A percentile compares a stretch with the other conserved stretches of the same genome.
Conservation (phyloP, 306 rosid species). For the Malus asiatica region DNA sequence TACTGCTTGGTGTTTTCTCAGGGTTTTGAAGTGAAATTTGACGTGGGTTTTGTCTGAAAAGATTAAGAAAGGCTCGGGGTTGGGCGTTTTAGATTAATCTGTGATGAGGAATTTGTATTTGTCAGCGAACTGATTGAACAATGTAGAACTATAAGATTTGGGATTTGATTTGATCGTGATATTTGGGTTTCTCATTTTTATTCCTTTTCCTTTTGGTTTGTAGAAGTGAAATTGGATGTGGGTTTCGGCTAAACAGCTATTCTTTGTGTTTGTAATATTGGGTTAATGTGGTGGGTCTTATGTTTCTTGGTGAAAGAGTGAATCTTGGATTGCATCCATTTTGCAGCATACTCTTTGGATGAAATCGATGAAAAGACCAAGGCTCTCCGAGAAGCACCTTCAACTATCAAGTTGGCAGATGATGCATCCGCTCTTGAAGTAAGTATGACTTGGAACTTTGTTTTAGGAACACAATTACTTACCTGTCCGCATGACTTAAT, state of each 20-base stretch:
- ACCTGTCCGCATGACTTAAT: neutral
- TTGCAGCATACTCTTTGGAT: conserved; percentile 54
- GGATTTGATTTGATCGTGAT: neutral
- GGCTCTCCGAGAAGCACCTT: conserved; percentile 44
- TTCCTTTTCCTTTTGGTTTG: neutral
- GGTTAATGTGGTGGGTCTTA: neutral
- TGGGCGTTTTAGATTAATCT: neutral
- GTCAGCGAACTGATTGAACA: neutral
- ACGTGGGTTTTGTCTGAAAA: neutral
- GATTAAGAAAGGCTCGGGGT: neutral
- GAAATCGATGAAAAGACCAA: conserved; percentile 64
- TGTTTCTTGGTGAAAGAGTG: conserved; percentile 8
- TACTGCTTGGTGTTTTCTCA: neutral
- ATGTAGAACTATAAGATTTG: neutral
- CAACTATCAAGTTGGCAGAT: conserved; percentile 26
- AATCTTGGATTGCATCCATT: neutral
- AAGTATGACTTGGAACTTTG: conserved; percentile 14
- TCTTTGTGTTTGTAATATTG: neutral
- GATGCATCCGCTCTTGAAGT: conserved; percentile 58
- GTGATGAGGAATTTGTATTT: neutral
- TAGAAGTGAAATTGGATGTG: neutral
- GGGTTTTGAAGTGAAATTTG: neutral
- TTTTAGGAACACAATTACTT: neutral
- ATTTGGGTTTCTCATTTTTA: neutral
- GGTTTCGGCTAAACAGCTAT: neutral